phyloP scores from a whole-genome alignment of 495 filamentous ascomycete genomes.

The Penicillium samsonianum region DNA sequence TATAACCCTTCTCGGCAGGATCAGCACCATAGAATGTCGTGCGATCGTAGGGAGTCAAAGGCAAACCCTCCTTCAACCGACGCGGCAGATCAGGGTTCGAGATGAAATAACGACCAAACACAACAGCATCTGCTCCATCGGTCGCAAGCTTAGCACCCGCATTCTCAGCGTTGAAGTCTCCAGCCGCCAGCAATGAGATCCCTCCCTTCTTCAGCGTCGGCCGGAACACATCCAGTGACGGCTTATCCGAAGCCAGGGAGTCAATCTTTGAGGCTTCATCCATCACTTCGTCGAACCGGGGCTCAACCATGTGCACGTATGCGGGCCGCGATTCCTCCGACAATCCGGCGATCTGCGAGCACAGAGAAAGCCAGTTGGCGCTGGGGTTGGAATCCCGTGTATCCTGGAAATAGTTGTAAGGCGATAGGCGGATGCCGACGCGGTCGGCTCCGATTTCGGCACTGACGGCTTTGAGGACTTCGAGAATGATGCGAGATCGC shows the following conservation, averaged over 20 bases:
- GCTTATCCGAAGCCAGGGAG: conserved; percentile 25
- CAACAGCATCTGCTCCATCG: conserved; percentile 39
- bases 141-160: conserved; percentile 22
- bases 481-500: conserved; percentile 47
- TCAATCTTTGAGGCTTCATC: conserved; percentile 48
- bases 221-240: conserved; percentile 34
- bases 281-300: conserved; percentile 48
- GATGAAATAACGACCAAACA: conserved; percentile 66
- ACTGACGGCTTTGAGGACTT: conserved; percentile 39
- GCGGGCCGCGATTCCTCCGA: conserved; percentile 24
- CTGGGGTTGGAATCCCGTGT: conserved; percentile 36
- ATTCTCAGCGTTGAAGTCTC: conserved; percentile 35
- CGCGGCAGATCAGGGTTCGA: conserved; percentile 67
- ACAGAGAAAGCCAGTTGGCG: conserved; percentile 29
- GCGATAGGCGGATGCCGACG: conserved; percentile 47
- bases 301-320: conserved; percentile 48
- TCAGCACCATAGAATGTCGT: conserved; percentile 57
- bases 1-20: conserved; percentile 57
- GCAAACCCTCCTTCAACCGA: conserved; percentile 55
- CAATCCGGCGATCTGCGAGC: conserved; percentile 32
- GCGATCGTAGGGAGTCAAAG: conserved; percentile 57
- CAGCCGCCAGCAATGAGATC: conserved; percentile 34
- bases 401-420: conserved; percentile 54
- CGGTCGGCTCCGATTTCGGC: conserved; percentile 32
- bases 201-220: conserved; percentile 32